Conservation (phyloP, 129 eudicot species). For the Flaveria robusta region DNA sequence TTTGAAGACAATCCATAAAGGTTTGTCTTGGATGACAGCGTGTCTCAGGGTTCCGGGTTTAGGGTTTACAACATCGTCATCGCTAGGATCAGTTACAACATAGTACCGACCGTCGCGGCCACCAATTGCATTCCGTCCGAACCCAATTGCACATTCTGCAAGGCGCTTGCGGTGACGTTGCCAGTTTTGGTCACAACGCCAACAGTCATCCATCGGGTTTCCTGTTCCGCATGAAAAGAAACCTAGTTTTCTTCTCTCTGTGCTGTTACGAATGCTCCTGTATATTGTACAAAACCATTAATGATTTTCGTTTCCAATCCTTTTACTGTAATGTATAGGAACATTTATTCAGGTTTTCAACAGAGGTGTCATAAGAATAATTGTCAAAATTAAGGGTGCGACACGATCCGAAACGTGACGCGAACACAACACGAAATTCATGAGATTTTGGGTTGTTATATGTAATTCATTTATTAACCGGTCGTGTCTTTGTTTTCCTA, state of each 20-base stretch:
- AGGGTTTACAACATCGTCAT: conserved; percentile 75
- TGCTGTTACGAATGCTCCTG: conserved; percentile 72
- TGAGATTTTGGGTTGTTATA: too few relatives aligned
- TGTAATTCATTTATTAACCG: too few relatives aligned
- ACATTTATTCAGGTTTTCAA: not conserved
- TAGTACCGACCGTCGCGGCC: conserved; percentile 84
- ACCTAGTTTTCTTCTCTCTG: conserved; percentile 72
- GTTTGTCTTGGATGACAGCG: conserved; percentile 84
- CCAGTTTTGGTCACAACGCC: conserved; percentile 85
- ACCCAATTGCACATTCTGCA: conserved; percentile 83
- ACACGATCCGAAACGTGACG: too few relatives aligned
- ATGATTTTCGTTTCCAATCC: not conserved
- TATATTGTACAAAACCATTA: conserved; percentile 11
- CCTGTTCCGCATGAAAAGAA: conserved; percentile 88
- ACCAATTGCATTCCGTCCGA: conserved; percentile 82
- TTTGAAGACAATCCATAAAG: conserved; percentile 82
- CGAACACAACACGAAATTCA: too few relatives aligned
- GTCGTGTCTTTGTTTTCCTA: too few relatives aligned
- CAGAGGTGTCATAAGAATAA: not conserved
- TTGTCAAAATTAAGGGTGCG: not conserved
- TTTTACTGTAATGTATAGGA: not conserved
- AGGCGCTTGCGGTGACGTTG: conserved; percentile 62
- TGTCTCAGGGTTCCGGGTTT: conserved; percentile 79
- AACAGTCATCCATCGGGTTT: conserved; percentile 86
- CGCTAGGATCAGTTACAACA: conserved; percentile 59